Evolutionary conservation across 2,329 filamentous ascomycete species (phyloP).

Genomic region (Pestalotiopsis sp.): DNA sequence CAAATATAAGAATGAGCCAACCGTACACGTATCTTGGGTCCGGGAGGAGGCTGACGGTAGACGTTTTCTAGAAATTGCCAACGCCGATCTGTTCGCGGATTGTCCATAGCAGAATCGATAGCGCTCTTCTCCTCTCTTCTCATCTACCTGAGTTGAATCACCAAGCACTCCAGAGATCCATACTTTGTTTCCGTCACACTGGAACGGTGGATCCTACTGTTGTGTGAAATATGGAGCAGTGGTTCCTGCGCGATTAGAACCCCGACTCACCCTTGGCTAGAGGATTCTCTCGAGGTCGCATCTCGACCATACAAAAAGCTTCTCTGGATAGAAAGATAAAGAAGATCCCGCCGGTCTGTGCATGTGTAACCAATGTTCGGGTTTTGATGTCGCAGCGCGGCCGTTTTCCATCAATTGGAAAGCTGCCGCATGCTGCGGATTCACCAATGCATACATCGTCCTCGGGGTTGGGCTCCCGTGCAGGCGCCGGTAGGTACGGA

Average conservation of each 20-base stretch:
- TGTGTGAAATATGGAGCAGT: neutral
- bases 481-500: neutral
- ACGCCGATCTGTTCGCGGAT: neutral
- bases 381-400: neutral
- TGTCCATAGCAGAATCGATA: neutral
- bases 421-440: neutral
- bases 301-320: neutral
- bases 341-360: neutral
- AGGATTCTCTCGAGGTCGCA: neutral
- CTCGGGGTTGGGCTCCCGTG: neutral
- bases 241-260: neutral
- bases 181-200: constrained; percentile 3
- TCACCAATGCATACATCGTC: neutral
- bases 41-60: neutral
- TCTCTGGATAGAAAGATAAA: neutral
- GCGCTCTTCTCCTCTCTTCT: neutral
- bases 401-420: neutral
- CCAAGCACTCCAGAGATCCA: neutral
- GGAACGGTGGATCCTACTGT: constrained; percentile 3
- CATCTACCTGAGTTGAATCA: neutral
- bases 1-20: neutral
- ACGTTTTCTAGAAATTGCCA: neutral
- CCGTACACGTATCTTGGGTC: neutral
- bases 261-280: neutral
- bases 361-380: neutral